Conservation (phyloP, 2,329 filamentous ascomycete genomes). For the Penicillium sp. region DNA sequence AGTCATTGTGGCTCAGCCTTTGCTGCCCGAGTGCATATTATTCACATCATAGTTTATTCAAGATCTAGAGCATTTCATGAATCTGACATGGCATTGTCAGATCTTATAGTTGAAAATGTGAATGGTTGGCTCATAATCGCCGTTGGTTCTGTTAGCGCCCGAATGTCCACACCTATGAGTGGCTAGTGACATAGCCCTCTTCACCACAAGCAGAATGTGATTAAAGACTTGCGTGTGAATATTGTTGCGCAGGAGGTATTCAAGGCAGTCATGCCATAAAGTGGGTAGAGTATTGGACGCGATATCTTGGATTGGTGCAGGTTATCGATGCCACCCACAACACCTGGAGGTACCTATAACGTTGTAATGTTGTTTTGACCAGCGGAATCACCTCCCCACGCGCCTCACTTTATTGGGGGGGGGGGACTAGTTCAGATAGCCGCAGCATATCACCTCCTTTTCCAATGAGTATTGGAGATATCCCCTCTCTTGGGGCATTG, state of each 20-base stretch:
- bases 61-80: too few relatives aligned
- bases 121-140: slow-evolving; percentile 13
- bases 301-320: background rate
- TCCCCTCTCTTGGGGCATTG: too few relatives aligned
- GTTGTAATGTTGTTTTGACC: too few relatives aligned
- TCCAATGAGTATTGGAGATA: too few relatives aligned
- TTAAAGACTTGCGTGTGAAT: background rate
- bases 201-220: background rate
- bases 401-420: too few relatives aligned
- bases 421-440: too few relatives aligned
- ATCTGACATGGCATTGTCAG: background rate
- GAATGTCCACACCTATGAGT: background rate
- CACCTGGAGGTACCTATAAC: too few relatives aligned
- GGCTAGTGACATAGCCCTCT: background rate
- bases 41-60: background rate
- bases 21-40: background rate
- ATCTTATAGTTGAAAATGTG: background rate
- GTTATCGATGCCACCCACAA: too few relatives aligned
- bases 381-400: too few relatives aligned
- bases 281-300: background rate
- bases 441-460: too few relatives aligned
- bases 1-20: background rate
- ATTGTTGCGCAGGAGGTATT: slow-evolving; percentile 2
- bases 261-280: background rate
- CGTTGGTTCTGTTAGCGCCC: slow-evolving; percentile 4